Base-by-base conservation (phyloP, 352 stramenopile genomes). In the Pythium apleroticum region DNA sequence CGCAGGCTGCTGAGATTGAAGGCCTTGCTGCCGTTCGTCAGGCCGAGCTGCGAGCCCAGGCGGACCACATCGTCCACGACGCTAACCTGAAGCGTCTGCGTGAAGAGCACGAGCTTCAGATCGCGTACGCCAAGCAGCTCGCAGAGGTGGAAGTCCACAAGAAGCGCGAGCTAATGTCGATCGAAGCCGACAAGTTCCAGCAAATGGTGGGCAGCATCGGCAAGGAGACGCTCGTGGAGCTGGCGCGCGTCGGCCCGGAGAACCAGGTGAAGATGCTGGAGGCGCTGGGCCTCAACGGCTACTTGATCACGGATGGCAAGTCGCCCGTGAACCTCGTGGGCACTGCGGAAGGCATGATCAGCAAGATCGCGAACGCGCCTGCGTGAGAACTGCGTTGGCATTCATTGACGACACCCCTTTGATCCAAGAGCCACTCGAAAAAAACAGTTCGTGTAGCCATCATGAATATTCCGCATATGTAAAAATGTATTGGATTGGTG, bases 261-360 rank as follows among this genome's bases (percentile, higher is more conserved):
- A 80, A 72, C n/a, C 84, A 93, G 59, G 84, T 89, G 19, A 88
- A 89, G 70, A 84, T 93, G 79, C 73, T 93, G 37, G 74, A 86
- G 48, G 80, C 82, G 30, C 69, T 93, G 19, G 84, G 84, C 1
- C 76, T 93, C n/a, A 81, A 84, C n/a, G 83, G 84, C 41, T 91
- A 91, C 67, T 73, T 93, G 55, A 90, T 93, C 69, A 93, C 84
- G 30, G 84, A 93, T 64, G 84, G 84, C 62, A 93, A 91, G 73
- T 90, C 77, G 20, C 84, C 84, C 22, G 80, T 93, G 54, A 91
- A 93, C 62, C 68, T 91, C 53, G 60, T 93, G 52, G 82, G 77
- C 63, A 90, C 84, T 4, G 85, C 83, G 14, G 81, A 91, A 53
- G 79, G 80, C 12, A 78, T 91, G 67, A 90, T 91, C 59, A 84